These are phyloP conservation scores for Phytophthora tentaculata DNA, from an alignment of 352 stramenopile species.

Conservation along the genomic window DNA sequence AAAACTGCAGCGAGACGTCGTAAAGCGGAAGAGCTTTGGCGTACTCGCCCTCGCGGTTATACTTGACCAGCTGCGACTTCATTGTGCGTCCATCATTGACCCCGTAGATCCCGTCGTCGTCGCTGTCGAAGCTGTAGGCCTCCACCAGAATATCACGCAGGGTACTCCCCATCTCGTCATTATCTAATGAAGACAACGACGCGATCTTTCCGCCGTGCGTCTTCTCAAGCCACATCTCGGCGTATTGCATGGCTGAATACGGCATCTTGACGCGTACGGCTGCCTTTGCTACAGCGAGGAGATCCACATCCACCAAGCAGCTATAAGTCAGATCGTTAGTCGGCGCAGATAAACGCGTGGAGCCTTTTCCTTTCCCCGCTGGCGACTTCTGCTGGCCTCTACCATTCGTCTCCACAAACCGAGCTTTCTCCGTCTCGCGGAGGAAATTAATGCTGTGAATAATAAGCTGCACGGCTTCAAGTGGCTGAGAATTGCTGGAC, in stretches of 20 bases:
- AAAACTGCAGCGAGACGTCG: conserved; percentile 71
- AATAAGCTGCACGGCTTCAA: conserved; percentile 67
- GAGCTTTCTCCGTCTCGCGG: conserved; percentile 73
- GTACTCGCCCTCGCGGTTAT: conserved; percentile 71
- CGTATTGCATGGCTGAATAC: conserved; percentile 89
- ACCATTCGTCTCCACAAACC: conserved; percentile 75
- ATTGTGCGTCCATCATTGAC: conserved; percentile 79
- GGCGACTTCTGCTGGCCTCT: conserved; percentile 14
- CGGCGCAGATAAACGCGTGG: conserved; percentile 23
- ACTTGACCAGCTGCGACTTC: conserved; percentile 74
- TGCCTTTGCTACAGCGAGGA: conserved; percentile 68
- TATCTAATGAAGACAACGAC: conserved; percentile 36
- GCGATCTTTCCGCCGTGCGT: conserved; percentile 56
- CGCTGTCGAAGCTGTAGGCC: conserved; percentile 66
- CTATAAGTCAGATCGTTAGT: conserved; percentile 52
- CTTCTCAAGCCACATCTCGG: conserved; percentile 88
- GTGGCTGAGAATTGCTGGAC: conserved; percentile 26
- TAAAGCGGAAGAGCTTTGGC: conserved; percentile 74
- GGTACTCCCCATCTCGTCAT: conserved; percentile 39
- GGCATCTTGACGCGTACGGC: conserved; percentile 83
- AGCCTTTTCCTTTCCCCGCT: conserved; percentile 24
- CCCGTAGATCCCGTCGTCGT: conserved; percentile 79
- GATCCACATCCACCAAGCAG: conserved; percentile 66
- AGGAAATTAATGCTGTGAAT: conserved; percentile 86
- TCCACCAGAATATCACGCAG: conserved; percentile 67